Conservation (phyloP, 805 yeast species). For the Lipomyces sp. region DNA sequence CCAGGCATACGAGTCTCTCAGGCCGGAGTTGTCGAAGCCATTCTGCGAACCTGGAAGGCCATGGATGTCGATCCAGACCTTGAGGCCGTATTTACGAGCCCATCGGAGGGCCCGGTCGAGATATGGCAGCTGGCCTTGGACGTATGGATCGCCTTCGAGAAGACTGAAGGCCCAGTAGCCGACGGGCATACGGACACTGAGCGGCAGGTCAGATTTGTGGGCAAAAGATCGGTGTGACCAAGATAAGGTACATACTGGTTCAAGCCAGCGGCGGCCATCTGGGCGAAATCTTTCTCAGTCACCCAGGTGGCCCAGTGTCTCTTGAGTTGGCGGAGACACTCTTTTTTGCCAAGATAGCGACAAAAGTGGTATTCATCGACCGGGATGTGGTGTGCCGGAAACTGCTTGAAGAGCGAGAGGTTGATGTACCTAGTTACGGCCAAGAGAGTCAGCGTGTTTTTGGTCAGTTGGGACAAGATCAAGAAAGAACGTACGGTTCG, state of each 20-base stretch:
- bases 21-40: constrained; percentile 92
- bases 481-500: constrained; percentile 59
- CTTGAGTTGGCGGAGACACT: constrained; percentile 54
- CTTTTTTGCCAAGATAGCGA: constrained; percentile 52
- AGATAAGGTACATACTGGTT: constrained; percentile 55
- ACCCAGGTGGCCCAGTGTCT: constrained; percentile 72
- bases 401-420: constrained; percentile 70
- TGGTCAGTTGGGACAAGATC: too few species aligned
- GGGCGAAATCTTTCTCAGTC: constrained; percentile 63
- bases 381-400: constrained; percentile 59
- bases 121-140: constrained; percentile 74
- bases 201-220: background rate
- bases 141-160: constrained; percentile 55
- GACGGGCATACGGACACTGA: constrained; percentile 54
- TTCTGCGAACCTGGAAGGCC: constrained; percentile 95
- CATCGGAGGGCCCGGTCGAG: constrained; percentile 78
- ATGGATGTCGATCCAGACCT: constrained; percentile 89
- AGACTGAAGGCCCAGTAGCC: constrained; percentile 73
- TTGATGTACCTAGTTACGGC: constrained; percentile 53
- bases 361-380: constrained; percentile 82
- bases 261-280: constrained; percentile 62
- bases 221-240: too few species aligned
- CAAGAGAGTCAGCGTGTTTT: background rate
- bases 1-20: constrained; percentile 65
- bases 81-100: constrained; percentile 65